These are phyloP conservation scores for Penicillium ucsense DNA, from an alignment of 495 filamentous ascomycete species.

Conservation along the genomic window DNA sequence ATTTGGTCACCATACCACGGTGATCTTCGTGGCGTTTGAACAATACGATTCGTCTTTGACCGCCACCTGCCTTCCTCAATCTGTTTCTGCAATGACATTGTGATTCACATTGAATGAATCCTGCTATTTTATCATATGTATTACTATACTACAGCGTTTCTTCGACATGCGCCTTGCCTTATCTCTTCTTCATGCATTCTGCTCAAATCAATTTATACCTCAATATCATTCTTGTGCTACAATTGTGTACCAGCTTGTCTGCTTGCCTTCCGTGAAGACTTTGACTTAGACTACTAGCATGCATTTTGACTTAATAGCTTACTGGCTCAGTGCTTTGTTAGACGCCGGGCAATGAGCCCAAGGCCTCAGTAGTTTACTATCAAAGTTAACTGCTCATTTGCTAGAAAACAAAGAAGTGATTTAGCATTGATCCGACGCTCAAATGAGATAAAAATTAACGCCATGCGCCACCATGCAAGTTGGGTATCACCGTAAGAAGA, in stretches of 20 bases:
- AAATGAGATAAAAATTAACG: conserved; percentile 2
- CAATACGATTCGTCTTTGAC: conserved; percentile 16
- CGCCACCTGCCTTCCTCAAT: neutral
- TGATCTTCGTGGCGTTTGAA: conserved; percentile 33
- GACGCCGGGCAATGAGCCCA: too few relatives aligned
- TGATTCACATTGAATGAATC: conserved; percentile 2
- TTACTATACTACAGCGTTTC: conserved; percentile 21
- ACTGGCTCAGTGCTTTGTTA: too few relatives aligned
- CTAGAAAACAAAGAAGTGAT: too few relatives aligned
- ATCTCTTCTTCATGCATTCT: conserved; percentile 6
- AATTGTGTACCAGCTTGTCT: too few relatives aligned
- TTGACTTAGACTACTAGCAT: too few relatives aligned
- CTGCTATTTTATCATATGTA: conserved; percentile 18
- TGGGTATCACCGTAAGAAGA: conserved; percentile 17
- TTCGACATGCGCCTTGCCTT: conserved; percentile 4
- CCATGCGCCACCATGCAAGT: conserved; percentile 13
- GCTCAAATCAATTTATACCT: too few relatives aligned
- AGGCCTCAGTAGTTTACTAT: too few relatives aligned
- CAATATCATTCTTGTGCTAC: too few relatives aligned
- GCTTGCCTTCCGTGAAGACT: too few relatives aligned
- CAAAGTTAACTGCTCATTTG: too few relatives aligned
- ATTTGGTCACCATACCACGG: conserved; percentile 94
- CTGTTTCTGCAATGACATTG: conserved; percentile 7
- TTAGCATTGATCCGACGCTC: too few relatives aligned
- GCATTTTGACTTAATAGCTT: too few relatives aligned